These are phyloP conservation scores for Porpolomopsis calyptriformis DNA, from an alignment of 768 basidiomycete species.

Conservation along the genomic window DNA sequence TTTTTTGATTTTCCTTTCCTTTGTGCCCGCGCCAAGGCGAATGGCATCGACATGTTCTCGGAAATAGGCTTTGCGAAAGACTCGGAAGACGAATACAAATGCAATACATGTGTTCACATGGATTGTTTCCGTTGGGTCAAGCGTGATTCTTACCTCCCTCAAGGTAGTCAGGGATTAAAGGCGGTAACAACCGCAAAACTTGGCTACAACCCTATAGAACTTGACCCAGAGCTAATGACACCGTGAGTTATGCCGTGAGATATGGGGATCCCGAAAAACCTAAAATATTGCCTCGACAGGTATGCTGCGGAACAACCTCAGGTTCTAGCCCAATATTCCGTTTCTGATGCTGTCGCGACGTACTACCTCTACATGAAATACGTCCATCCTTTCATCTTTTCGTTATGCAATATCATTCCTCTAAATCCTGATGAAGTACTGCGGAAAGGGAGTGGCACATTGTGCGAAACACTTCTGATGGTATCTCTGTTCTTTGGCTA, in stretches of 20 bases:
- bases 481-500: slow-evolving; percentile 30
- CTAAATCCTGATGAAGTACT: slow-evolving; percentile 93
- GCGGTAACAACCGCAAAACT: slow-evolving; percentile 94
- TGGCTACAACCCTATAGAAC: slow-evolving; percentile 92
- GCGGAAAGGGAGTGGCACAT: slow-evolving; percentile 89
- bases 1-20: slow-evolving; percentile 99
- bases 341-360: slow-evolving; percentile 99
- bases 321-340: slow-evolving; percentile 90
- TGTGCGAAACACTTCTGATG: slow-evolving; percentile 97
- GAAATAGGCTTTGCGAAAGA: slow-evolving; percentile 92
- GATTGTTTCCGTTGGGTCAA: slow-evolving; percentile 99
- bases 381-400: slow-evolving; percentile 98
- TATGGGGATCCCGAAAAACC: background rate
- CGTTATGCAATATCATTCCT: slow-evolving; percentile 97
- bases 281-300: slow-evolving; percentile 30
- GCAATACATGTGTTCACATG: slow-evolving; percentile 89
- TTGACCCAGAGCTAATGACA: slow-evolving; percentile 98
- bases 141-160: slow-evolving; percentile 94
- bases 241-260: slow-evolving; percentile 68
- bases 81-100: slow-evolving; percentile 91
- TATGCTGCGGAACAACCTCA: slow-evolving; percentile 97
- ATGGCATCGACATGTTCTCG: slow-evolving; percentile 93
- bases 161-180: slow-evolving; percentile 96
- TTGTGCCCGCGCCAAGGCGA: slow-evolving; percentile 68
- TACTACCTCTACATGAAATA: slow-evolving; percentile 99